Base-by-base conservation (phyloP, 768 basidiomycete genomes). In the Tephrocybe sp. region DNA sequence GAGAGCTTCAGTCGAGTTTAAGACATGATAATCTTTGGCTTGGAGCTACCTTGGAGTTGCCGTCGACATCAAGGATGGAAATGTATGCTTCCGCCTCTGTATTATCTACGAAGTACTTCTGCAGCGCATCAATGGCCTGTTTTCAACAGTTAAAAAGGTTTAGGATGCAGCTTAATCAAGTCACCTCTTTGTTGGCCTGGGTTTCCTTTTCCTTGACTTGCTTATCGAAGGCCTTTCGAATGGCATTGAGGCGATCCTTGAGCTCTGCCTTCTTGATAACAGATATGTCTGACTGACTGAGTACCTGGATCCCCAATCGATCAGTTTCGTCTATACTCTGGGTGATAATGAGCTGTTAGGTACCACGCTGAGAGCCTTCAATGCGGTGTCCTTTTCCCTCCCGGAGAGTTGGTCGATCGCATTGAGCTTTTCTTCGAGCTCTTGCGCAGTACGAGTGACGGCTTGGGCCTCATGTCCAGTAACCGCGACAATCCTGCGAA, bases 401-500 rank as follows among this genome's bases (percentile, higher is more conserved):
- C 87, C 90, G 18, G 67, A 64, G 48, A 84, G 68, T 19, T 63
- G 60, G 47, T 88, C 83, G 30, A 89, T 75, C 38, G 68, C 73
- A 45, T 82, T 79, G 34, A 97, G 77, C 52, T 78, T 77, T 3
- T 75, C 69, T 51, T 79, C 76, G 18, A 94, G 76, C 15, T 73
- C 72, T 44, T 80, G 74, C 4, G 89, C 92, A 42, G 76, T 63
- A 15, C 86, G 82, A 1, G 79, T 83, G 9, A 87, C 91, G 22
- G 88, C 86, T 27, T 87, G 79, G 0, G 97, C 97, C 64, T 98
- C 94, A 55, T 92, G 82, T 15, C 95, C 95, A 0, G 97, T 98
- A 43, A 99, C 85, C 30, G 93, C 97, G 42, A 89, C 86, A 50
- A 99, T 86, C 30, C 97, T 83, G 42, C 97, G 86, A 55, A 97